These are phyloP conservation scores for Betula pendula DNA, from an alignment of 306 rosid genomes.

Conservation along the genomic window DNA sequence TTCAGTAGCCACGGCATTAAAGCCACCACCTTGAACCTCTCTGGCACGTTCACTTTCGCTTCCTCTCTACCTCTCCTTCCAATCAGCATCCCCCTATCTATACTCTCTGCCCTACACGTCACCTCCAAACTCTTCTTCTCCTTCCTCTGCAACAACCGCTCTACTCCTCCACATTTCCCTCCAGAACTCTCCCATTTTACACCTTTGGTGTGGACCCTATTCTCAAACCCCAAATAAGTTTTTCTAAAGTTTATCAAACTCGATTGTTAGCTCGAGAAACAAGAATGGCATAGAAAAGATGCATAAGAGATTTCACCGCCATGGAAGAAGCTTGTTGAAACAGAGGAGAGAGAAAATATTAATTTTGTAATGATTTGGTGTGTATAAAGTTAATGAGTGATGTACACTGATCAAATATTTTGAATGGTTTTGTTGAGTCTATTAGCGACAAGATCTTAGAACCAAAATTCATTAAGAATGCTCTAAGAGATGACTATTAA, in stretches of 20 bases:
- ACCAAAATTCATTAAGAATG: too few species aligned
- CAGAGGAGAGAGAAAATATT: not conserved
- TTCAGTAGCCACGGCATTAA: constrained; percentile 75
- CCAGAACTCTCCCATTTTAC: constrained; percentile 26
- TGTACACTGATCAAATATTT: too few species aligned
- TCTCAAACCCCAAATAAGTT: constrained; percentile 38
- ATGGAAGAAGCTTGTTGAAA: constrained; percentile 12
- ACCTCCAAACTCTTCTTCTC: constrained; percentile 25
- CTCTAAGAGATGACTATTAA: too few species aligned
- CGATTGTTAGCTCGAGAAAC: constrained; percentile 32
- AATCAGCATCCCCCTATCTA: constrained; percentile 56
- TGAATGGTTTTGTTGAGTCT: too few species aligned
- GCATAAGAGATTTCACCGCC: constrained; percentile 38
- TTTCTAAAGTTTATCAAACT: constrained; percentile 21
- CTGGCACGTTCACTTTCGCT: constrained; percentile 43
- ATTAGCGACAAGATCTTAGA: too few species aligned
- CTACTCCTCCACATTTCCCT: constrained; percentile 16
- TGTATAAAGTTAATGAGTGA: too few species aligned
- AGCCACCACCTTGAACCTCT: constrained; percentile 76
- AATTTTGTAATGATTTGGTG: too few species aligned
- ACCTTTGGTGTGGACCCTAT: constrained; percentile 21
- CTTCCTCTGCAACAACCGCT: constrained; percentile 15
- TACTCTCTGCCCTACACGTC: constrained; percentile 64
- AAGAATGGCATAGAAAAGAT: constrained; percentile 2
- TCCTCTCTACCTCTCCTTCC: constrained; percentile 38